Base-by-base conservation (phyloP, 176 grass and related monocot genomes). In the Pontederia crassipes region DNA sequence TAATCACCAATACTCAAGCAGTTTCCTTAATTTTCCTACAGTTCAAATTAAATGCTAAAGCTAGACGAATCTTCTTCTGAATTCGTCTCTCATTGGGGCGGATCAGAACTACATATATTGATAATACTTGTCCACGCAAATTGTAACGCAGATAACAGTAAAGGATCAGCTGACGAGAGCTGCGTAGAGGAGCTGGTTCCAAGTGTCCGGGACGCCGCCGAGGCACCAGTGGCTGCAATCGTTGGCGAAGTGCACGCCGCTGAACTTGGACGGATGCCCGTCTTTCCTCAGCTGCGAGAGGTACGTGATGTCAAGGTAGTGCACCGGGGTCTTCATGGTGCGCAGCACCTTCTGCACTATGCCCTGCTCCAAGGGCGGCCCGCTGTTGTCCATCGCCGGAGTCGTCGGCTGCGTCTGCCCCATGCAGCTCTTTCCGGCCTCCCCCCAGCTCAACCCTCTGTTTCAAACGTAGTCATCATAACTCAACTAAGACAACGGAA, bases 171-270 rank as follows among this genome's bases (percentile, higher is more conserved):
- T 65, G 2, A 82, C 77, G 58, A 89, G 74, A 51, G 90, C 86
- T 48, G 83, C 82, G 57, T 82, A 84, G 76, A 95, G 74, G 56
- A 95, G 73, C 52, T 78, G 65, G 71, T 89, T 95, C 90, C 90
- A 95, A 0, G 86, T 82, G 65, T 95, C 90, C 0, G 86, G 83
- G 0, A 95, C 70, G 0, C 90, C 90, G 11, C 83, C 80, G 77
- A 95, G 10, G 61, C 90, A 95, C 90, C 83, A 95, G 56, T 95
- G 90, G 9, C 86, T 95, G 77, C 90, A 95, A 73, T 95, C 90
- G 8, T 58, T 65, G 26, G 17, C 59, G 73, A 75, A 95, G 64
- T 74, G n/a, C 27, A 83, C 80, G 11, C 86, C 90, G 51, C 65
- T 66, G 64, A 84, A 95, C 70, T 77, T 89, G 12, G 80, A 86